Base-by-base conservation (phyloP, 495 filamentous ascomycete genomes). In the Daldinia bambusicola region DNA sequence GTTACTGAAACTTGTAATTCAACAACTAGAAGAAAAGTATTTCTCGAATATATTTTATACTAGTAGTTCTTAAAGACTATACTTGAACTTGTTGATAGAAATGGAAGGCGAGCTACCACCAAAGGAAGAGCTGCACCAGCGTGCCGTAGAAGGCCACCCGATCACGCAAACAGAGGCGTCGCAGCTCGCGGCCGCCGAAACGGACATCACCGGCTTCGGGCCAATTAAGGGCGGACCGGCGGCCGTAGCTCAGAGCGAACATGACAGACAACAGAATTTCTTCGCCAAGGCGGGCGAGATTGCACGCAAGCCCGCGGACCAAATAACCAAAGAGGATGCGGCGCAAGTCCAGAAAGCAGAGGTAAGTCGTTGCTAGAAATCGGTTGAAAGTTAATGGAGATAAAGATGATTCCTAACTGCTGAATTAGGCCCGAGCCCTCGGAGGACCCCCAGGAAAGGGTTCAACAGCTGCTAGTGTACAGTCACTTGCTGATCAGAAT, bases 401-500 rank as follows among this genome's bases (percentile, higher is more conserved):
- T 31, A 32, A 22, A 22, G 30, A 26, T 18, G 9, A 10, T 2
- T 18, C 8, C 22, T 51, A 30, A 56, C 43, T 38, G n/a, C 20
- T 30, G 41, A 43, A 22, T 34, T 43, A 80, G 77, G 67, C 71
- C 32, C 75, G 71, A 1, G 73, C 64, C 0, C 52, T 79, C 2
- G 74, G 76, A 12, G 66, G 57, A 45, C 55, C 65, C 2, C 75
- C 72, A 0, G 71, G 67, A 2, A 76, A 74, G 56, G 71, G 69
- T 32, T 80, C 77, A 6, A 67, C 73, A 1, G 68, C 75, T 26
- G 75, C 77, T 14, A 43, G 68, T 48, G 71, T 79, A 10, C 77
- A 79, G 67, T 76, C 75, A 4, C 55, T 80, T 34, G 78, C 78
- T 13, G 76, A 76, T 31, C 70, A 70, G 34, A 80, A 80, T 58